Evolutionary conservation across 2,329 filamentous ascomycete species (phyloP).

Genomic region (Tolypocladium sp.): DNA sequence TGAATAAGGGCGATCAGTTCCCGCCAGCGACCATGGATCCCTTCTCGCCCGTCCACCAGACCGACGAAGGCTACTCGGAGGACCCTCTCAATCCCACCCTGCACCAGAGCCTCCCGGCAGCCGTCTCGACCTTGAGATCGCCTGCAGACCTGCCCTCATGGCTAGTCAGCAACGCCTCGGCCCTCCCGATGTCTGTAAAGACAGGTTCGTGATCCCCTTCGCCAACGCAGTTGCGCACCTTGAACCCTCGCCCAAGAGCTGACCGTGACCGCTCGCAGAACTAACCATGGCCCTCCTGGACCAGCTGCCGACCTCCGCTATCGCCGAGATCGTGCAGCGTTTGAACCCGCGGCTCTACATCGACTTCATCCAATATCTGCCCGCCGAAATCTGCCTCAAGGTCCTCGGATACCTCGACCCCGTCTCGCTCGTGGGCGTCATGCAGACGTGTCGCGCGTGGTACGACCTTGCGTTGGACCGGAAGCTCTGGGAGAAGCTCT

Average conservation of each 20-base stretch:
- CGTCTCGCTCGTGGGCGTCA: slow-evolving; percentile 68
- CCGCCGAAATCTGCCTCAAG: slow-evolving; percentile 82
- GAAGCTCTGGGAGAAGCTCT: slow-evolving; percentile 77
- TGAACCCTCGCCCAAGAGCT: neutral
- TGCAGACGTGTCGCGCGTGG: slow-evolving; percentile 74
- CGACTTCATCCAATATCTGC: slow-evolving; percentile 79
- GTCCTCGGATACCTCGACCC: slow-evolving; percentile 83
- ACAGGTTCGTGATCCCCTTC: slow-evolving; percentile 29
- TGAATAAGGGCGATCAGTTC: slow-evolving; percentile 18
- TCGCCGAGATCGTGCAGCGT: slow-evolving; percentile 71
- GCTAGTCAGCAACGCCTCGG: slow-evolving; percentile 39
- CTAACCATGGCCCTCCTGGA: slow-evolving; percentile 71
- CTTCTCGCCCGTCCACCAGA: slow-evolving; percentile 44
- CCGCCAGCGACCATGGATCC: slow-evolving; percentile 27
- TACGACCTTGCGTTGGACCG: slow-evolving; percentile 72
- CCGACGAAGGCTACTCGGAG: slow-evolving; percentile 85
- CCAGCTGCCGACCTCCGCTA: slow-evolving; percentile 68
- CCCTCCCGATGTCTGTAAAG: slow-evolving; percentile 38
- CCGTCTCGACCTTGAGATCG: slow-evolving; percentile 25
- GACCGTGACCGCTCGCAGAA: slow-evolving; percentile 38
- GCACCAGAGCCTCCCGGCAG: slow-evolving; percentile 19
- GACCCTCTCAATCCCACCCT: slow-evolving; percentile 47
- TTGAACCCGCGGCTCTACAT: slow-evolving; percentile 81
- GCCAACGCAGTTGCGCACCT: neutral
- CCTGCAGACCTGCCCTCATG: slow-evolving; percentile 37